Evolutionary conservation across 306 rosid genomes (phyloP).

Genomic region (Corylus americana): DNA sequence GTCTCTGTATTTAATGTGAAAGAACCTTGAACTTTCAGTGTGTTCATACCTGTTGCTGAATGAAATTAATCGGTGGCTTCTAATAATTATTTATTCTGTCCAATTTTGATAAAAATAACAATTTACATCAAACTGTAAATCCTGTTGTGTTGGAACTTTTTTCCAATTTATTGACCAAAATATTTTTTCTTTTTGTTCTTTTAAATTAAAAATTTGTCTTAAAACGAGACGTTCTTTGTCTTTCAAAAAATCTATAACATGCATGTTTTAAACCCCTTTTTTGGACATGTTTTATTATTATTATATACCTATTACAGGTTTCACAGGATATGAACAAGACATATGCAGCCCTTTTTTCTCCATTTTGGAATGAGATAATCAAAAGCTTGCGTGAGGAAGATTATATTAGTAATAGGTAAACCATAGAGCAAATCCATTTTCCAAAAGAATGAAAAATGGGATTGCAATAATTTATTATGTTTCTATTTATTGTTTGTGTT

Average conservation of each 20-base stretch:
- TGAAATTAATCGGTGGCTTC: background rate
- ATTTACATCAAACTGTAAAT: background rate
- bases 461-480: conserved; percentile 2
- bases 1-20: background rate
- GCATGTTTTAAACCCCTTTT: conserved; percentile 6
- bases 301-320: conserved; percentile 46
- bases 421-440: conserved; percentile 24
- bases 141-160: background rate
- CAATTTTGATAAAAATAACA: background rate
- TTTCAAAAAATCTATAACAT: background rate
- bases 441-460: conserved; percentile 8
- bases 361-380: conserved; percentile 96
- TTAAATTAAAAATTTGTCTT: background rate
- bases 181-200: background rate
- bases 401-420: conserved; percentile 83
- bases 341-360: conserved; percentile 83
- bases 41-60: background rate
- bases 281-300: conserved; percentile 14
- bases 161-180: background rate
- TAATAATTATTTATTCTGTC: background rate
- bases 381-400: conserved; percentile 96
- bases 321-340: conserved; percentile 69
- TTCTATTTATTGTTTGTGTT: conserved; percentile 11
- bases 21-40: background rate
- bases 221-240: background rate